Percentiles rank a stretch among this genome's conserved stretches.
These are phyloP conservation scores for Acanthamoeba lenticulata DNA, from an alignment of 208 protist species.

Conservation along the genomic window DNA sequence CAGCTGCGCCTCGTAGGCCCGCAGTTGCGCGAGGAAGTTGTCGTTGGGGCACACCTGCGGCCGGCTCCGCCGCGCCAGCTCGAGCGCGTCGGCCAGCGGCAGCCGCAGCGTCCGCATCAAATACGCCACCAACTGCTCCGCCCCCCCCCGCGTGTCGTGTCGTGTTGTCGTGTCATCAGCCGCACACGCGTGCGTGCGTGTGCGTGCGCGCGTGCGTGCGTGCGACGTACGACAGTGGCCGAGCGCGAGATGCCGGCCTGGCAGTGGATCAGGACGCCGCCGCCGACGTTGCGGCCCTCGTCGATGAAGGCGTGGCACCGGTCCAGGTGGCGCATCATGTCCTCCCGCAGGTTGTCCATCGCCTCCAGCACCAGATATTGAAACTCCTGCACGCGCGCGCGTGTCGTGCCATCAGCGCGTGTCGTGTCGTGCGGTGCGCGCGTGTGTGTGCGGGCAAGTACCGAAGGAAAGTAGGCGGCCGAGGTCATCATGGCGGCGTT, in stretches of 20 bases:
- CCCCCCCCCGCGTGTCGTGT: not conserved
- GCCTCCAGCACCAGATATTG: constrained; percentile 37
- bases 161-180: not conserved
- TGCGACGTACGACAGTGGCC: not conserved
- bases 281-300: not conserved
- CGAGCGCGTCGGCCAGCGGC: not conserved
- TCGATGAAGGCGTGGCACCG: constrained; percentile 57
- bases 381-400: constrained; percentile 29
- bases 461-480: not conserved
- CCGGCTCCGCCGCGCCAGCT: not conserved
- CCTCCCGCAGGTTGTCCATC: constrained; percentile 47
- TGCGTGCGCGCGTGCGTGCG: not conserved
- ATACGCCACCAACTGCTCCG: constrained; percentile 2
- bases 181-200: not conserved
- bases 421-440: not conserved
- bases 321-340: constrained; percentile 28
- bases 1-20: constrained; percentile 17
- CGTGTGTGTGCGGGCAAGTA: not conserved
- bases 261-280: constrained; percentile 28
- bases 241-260: constrained; percentile 49
- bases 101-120: constrained; percentile 50
- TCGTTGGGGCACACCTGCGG: constrained; percentile 56
- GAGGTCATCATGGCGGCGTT: constrained; percentile 57
- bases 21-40: constrained; percentile 51
- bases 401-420: no score